Percentiles rank a stretch among this genome's conserved stretches.
Conservation (phyloP, 495 filamentous ascomycete genomes). For the Tuber magnatum region DNA sequence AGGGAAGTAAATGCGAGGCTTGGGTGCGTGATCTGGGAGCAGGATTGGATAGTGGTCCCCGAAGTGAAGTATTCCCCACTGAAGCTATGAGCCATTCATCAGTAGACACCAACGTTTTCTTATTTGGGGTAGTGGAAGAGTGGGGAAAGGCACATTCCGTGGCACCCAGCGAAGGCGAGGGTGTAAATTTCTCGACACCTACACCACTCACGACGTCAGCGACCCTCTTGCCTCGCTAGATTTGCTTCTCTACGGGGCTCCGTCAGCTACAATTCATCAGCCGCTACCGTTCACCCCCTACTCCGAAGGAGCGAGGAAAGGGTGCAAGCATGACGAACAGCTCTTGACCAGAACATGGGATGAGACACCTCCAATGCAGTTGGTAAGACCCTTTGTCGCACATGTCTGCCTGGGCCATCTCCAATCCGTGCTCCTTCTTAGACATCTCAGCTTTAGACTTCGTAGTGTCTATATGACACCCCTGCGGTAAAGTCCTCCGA, state of each 20-base stretch:
- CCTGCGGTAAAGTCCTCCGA: conserved; percentile 42
- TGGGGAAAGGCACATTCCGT: conserved; percentile 25
- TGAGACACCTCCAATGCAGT: conserved; percentile 50
- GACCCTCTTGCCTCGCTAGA: conserved; percentile 48
- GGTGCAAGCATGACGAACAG: conserved; percentile 42
- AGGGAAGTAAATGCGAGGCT: conserved; percentile 52
- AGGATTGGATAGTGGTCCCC: conserved; percentile 42
- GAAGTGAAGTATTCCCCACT: conserved; percentile 45
- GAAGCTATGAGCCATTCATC: conserved; percentile 14
- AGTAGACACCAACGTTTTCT: background rate
- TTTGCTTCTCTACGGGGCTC: conserved; percentile 47
- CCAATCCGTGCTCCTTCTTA: conserved; percentile 45
- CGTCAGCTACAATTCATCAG: conserved; percentile 36
- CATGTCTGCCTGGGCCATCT: conserved; percentile 50
- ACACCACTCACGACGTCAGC: conserved; percentile 46
- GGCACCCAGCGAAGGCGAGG: conserved; percentile 42
- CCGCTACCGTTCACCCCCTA: conserved; percentile 4
- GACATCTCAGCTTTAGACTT: conserved; percentile 43
- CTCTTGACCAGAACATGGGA: conserved; percentile 56
- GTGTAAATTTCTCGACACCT: conserved; percentile 46
- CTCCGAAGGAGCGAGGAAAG: conserved; percentile 24
- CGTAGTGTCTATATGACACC: conserved; percentile 44
- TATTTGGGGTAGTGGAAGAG: background rate
- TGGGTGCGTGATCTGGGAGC: conserved; percentile 35
- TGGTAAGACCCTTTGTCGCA: conserved; percentile 47